Conservation (phyloP, 2,329 filamentous ascomycete species). For the Ophiostoma sp. region DNA sequence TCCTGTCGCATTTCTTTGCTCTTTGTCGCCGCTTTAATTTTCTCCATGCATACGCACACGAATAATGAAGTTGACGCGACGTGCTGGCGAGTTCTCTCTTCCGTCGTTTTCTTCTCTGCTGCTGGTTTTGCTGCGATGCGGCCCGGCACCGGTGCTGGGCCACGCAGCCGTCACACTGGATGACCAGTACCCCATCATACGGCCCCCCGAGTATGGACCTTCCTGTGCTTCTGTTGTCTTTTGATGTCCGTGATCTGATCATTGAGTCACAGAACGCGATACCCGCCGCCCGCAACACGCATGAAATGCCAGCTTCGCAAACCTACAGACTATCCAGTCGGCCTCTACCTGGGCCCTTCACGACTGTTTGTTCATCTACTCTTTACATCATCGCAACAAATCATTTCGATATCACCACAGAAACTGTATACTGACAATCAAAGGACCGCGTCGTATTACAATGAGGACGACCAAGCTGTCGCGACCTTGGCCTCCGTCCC, state of each 20-base stretch:
- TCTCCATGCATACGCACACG: not conserved
- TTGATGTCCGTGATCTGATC: not conserved
- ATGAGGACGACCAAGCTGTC: constrained; percentile 15
- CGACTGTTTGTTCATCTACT: constrained; percentile 9
- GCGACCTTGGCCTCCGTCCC: constrained; percentile 10
- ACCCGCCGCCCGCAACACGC: not conserved
- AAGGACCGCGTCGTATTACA: constrained; percentile 18
- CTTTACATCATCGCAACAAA: not conserved
- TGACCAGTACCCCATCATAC: not conserved
- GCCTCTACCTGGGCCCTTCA: constrained; percentile 18
- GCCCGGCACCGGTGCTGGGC: constrained; percentile 11
- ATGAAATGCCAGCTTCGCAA: constrained; percentile 11
- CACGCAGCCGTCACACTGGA: not conserved
- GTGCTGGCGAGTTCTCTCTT: not conserved
- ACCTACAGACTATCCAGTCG: constrained; percentile 15
- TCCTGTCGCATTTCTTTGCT: not conserved
- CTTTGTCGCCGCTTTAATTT: not conserved
- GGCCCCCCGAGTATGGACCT: not conserved
- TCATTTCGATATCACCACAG: not conserved
- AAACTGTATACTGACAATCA: constrained; percentile 10
- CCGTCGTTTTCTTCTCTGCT: constrained; percentile 4
- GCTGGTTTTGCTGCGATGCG: constrained; percentile 14
- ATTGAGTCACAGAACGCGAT: constrained; percentile 15
- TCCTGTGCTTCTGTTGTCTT: not conserved
- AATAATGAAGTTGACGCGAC: not conserved